Evolutionary conservation across 2,329 filamentous ascomycete genomes (phyloP).

Genomic region (Thelonectria rubi): DNA sequence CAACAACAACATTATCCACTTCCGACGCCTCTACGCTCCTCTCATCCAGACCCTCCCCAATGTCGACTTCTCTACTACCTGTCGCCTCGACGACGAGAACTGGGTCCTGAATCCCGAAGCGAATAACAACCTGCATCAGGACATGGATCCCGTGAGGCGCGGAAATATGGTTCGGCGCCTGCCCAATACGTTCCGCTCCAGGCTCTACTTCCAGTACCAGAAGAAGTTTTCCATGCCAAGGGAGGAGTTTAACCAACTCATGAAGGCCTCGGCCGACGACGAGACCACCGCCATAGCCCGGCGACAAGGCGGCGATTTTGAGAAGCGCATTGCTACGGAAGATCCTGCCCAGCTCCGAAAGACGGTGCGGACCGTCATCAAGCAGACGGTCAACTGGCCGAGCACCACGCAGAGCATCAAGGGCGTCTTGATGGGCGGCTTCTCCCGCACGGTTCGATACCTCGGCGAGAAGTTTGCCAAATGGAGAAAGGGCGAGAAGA

Average conservation of each 20-base stretch:
- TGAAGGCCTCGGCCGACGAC: conserved; percentile 78
- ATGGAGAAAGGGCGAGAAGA: conserved; percentile 58
- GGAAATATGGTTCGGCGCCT: conserved; percentile 96
- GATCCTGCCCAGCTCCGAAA: conserved; percentile 71
- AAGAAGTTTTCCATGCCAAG: conserved; percentile 87
- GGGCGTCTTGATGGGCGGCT: conserved; percentile 80
- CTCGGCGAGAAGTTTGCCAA: conserved; percentile 82
- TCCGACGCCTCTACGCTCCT: conserved; percentile 89
- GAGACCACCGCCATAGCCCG: conserved; percentile 73
- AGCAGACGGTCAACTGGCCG: conserved; percentile 90
- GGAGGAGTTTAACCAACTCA: conserved; percentile 84
- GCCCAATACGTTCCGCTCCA: conserved; percentile 85
- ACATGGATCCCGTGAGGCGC: conserved; percentile 90
- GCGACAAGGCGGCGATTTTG: conserved; percentile 84
- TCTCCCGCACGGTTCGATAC: conserved; percentile 76
- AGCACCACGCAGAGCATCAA: conserved; percentile 90
- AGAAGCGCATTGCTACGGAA: conserved; percentile 81
- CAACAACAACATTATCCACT: conserved; percentile 87
- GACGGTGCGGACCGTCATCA: conserved; percentile 79
- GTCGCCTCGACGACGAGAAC: conserved; percentile 49
- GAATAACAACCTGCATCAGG: conserved; percentile 79
- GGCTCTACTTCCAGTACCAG: conserved; percentile 95
- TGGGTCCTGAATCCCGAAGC: conserved; percentile 57
- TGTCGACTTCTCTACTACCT: conserved; percentile 74
- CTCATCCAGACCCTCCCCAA: conserved; percentile 92